These are phyloP conservation scores for Penicillium decumbens DNA, from an alignment of 2,329 filamentous ascomycete species.

Conservation along the genomic window DNA sequence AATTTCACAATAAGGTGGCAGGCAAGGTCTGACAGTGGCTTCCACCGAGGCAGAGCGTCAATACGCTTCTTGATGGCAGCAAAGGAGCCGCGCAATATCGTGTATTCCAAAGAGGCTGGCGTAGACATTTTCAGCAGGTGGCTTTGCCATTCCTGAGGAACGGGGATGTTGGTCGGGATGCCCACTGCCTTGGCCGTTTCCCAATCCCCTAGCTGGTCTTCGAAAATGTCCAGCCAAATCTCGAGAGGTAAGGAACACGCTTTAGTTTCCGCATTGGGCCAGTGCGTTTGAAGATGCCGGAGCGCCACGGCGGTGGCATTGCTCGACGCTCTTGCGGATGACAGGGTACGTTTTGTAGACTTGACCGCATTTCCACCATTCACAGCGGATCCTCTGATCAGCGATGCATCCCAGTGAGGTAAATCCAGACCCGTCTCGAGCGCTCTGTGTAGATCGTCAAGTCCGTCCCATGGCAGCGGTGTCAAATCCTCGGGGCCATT, in stretches of 20 bases:
- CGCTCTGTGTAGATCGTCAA: slow-evolving; percentile 30
- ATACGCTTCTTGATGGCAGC: slow-evolving; percentile 69
- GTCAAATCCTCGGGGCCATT: slow-evolving; percentile 52
- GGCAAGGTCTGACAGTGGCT: slow-evolving; percentile 71
- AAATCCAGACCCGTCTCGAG: slow-evolving; percentile 31
- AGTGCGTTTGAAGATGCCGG: slow-evolving; percentile 21
- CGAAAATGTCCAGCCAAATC: slow-evolving; percentile 83
- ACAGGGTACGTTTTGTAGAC: slow-evolving; percentile 5
- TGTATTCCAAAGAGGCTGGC: slow-evolving; percentile 75
- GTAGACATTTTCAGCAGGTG: slow-evolving; percentile 61
- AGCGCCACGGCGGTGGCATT: slow-evolving; percentile 31
- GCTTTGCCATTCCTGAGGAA: slow-evolving; percentile 67
- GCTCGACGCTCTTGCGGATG: slow-evolving; percentile 39
- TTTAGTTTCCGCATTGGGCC: slow-evolving; percentile 19
- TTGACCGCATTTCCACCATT: slow-evolving; percentile 11
- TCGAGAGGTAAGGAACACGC: slow-evolving; percentile 64
- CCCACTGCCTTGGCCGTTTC: slow-evolving; percentile 77
- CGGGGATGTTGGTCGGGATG: slow-evolving; percentile 70
- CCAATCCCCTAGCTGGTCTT: slow-evolving; percentile 76
- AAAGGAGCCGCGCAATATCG: slow-evolving; percentile 68
- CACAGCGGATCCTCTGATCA: slow-evolving; percentile 11
- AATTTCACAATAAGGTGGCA: slow-evolving; percentile 92
- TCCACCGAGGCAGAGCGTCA: slow-evolving; percentile 61
- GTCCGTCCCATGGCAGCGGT: slow-evolving; percentile 50
- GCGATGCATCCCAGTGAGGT: slow-evolving; percentile 16